phyloP scores from a whole-genome alignment of 75 land plant genomes.

The Chamaecyparis obtusa region DNA sequence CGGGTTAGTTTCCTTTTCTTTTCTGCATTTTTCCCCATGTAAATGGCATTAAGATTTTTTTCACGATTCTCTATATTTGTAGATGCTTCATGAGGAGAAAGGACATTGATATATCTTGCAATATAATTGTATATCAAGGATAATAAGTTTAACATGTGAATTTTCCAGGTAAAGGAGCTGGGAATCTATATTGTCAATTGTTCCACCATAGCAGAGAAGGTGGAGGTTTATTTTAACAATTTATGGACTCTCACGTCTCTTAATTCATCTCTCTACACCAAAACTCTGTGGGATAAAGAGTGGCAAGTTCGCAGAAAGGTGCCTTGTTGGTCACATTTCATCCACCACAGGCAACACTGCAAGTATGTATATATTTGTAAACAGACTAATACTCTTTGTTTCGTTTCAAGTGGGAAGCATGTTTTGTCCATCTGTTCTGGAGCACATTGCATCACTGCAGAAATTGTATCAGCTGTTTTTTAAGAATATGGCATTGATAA shows the following conservation, averaged over 20 bases:
- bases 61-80: background rate
- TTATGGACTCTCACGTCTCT: slow-evolving; percentile 70
- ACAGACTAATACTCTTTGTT: slow-evolving; percentile 3
- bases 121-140: background rate
- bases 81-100: slow-evolving; percentile 2
- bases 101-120: background rate
- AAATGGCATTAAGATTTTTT: background rate
- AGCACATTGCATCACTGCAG: background rate
- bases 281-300: slow-evolving; percentile 60
- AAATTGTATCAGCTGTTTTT: background rate
- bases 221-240: slow-evolving; percentile 65
- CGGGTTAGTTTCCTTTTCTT: background rate
- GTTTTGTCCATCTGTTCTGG: background rate
- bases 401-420: background rate
- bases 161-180: slow-evolving; percentile 76
- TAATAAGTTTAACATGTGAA: background rate
- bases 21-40: background rate
- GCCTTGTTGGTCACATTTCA: slow-evolving; percentile 90
- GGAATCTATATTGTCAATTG: slow-evolving; percentile 76
- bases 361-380: slow-evolving; percentile 36
- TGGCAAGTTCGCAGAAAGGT: slow-evolving; percentile 74
- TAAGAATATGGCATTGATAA: background rate
- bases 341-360: slow-evolving; percentile 50
- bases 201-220: slow-evolving; percentile 45
- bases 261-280: slow-evolving; percentile 59